A percentile compares a stretch with the other conserved stretches of the same genome.
Evolutionary conservation across 2,329 filamentous ascomycete genomes (phyloP).

Genomic region (Alternaria longipes): DNA sequence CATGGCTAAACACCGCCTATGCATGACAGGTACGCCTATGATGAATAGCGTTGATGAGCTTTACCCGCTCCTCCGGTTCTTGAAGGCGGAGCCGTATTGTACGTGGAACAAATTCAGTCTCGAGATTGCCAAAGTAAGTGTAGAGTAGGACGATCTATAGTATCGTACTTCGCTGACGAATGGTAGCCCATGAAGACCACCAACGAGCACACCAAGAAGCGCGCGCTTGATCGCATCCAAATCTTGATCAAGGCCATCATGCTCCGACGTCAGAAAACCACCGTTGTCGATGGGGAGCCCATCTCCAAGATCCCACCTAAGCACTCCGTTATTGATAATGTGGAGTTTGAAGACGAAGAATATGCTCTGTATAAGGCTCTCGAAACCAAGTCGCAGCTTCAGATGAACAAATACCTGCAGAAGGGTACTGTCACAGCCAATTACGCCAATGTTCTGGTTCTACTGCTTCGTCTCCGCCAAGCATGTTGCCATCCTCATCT

Average conservation of each 20-base stretch:
- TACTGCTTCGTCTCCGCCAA: constrained; percentile 81
- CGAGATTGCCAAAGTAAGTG: constrained; percentile 59
- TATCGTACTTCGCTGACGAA: neutral
- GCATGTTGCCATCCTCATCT: constrained; percentile 81
- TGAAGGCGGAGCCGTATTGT: constrained; percentile 79
- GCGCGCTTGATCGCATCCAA: constrained; percentile 75
- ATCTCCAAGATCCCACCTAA: constrained; percentile 75
- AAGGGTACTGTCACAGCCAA: constrained; percentile 70
- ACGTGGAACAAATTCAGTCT: constrained; percentile 69
- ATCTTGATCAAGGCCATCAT: constrained; percentile 81
- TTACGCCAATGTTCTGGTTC: constrained; percentile 82
- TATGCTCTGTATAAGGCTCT: constrained; percentile 70
- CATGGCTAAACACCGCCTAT: constrained; percentile 71
- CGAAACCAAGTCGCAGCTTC: constrained; percentile 71
- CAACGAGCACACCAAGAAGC: constrained; percentile 42
- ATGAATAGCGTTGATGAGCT: constrained; percentile 86
- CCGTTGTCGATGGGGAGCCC: constrained; percentile 79
- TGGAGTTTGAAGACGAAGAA: constrained; percentile 74
- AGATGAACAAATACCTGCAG: constrained; percentile 80
- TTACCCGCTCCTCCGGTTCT: constrained; percentile 78
- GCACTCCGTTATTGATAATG: constrained; percentile 67
- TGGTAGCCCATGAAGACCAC: constrained; percentile 53
- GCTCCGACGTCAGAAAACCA: constrained; percentile 82
- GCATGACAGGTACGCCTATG: constrained; percentile 84
- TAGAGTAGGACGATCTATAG: neutral